Evolutionary conservation across 2,329 filamentous ascomycete genomes (phyloP).

Genomic region (Emydomyces testavorans): DNA sequence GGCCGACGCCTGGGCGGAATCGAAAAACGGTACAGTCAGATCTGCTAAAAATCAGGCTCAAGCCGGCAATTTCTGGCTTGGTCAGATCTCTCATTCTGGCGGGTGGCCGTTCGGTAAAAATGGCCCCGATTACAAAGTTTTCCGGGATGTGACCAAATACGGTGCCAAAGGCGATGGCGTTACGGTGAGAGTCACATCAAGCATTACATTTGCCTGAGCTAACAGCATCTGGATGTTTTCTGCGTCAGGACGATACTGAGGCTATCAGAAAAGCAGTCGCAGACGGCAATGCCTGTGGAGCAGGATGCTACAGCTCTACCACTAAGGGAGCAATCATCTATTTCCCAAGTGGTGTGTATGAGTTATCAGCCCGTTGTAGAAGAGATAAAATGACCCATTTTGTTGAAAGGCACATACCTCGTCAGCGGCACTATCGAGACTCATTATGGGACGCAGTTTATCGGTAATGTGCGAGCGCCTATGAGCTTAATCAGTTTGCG

Average conservation of each 20-base stretch:
- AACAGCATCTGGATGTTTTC: neutral
- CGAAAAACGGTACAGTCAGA: neutral
- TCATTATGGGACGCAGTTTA: slow-evolving; percentile 19
- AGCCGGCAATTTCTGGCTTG: slow-evolving; percentile 9
- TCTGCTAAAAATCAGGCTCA: neutral
- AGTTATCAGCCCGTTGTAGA: neutral
- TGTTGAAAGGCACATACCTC: slow-evolving; percentile 17
- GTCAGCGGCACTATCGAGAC: slow-evolving; percentile 19
- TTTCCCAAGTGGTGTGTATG: slow-evolving; percentile 51
- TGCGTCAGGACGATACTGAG: slow-evolving; percentile 58
- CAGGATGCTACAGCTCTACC: slow-evolving; percentile 71
- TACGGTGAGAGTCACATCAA: no score
- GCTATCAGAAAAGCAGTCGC: slow-evolving; percentile 78
- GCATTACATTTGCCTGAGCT: neutral
- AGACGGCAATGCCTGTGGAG: slow-evolving; percentile 52
- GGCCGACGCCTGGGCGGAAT: slow-evolving; percentile 1
- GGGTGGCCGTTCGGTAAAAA: slow-evolving; percentile 10
- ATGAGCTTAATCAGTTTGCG: neutral
- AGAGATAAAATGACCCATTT: neutral
- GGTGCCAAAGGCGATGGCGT: slow-evolving; percentile 10
- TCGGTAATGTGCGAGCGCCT: slow-evolving; percentile 15
- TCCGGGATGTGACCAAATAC: slow-evolving; percentile 10
- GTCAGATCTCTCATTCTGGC: slow-evolving; percentile 1
- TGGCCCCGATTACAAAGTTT: slow-evolving; percentile 8
- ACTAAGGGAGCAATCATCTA: slow-evolving; percentile 69